Evolutionary conservation across 176 grass and related monocot species (phyloP).

Genomic region (Paspalum vaginatum): DNA sequence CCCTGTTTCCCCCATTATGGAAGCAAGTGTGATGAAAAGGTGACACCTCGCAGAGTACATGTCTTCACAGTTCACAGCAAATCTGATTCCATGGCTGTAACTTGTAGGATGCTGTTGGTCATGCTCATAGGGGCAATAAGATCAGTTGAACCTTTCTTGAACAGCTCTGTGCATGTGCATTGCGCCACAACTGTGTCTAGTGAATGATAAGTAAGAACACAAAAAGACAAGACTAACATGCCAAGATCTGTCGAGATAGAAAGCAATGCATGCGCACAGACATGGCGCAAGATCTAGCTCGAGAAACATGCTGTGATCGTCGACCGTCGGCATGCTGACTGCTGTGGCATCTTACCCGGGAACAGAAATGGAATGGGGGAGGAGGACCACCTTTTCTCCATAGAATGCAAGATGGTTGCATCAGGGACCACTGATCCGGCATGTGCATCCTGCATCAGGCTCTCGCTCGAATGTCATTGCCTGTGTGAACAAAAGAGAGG

Average conservation of each 20-base stretch:
- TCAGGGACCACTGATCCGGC: constrained; percentile 34
- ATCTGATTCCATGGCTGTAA: constrained; percentile 18
- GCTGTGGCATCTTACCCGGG: constrained; percentile 44
- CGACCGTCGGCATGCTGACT: constrained; percentile 8
- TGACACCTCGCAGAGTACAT: constrained; percentile 22
- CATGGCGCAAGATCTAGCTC: constrained; percentile 26
- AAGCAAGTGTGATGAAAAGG: constrained; percentile 39
- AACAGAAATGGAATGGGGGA: constrained; percentile 37
- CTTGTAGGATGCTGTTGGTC: constrained; percentile 35
- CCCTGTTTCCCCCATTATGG: constrained; percentile 31
- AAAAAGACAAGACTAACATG: constrained; percentile 24
- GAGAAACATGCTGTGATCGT: constrained; percentile 11
- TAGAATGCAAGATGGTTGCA: constrained; percentile 32
- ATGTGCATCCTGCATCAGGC: constrained; percentile 27
- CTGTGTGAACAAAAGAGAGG: constrained; percentile 3
- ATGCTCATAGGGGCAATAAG: constrained; percentile 17
- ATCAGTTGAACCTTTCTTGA: constrained; percentile 39
- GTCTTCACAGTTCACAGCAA: constrained; percentile 30
- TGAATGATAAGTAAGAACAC: constrained; percentile 8
- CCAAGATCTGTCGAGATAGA: constrained; percentile 41
- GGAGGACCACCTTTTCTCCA: constrained; percentile 5
- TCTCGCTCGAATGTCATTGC: background rate
- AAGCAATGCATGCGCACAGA: constrained; percentile 27
- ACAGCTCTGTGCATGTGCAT: background rate
- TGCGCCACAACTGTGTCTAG: background rate